Percentiles rank a stretch among this genome's conserved stretches.
Conservation (phyloP, 306 rosid species). For the Citrullus mucosospermus region DNA sequence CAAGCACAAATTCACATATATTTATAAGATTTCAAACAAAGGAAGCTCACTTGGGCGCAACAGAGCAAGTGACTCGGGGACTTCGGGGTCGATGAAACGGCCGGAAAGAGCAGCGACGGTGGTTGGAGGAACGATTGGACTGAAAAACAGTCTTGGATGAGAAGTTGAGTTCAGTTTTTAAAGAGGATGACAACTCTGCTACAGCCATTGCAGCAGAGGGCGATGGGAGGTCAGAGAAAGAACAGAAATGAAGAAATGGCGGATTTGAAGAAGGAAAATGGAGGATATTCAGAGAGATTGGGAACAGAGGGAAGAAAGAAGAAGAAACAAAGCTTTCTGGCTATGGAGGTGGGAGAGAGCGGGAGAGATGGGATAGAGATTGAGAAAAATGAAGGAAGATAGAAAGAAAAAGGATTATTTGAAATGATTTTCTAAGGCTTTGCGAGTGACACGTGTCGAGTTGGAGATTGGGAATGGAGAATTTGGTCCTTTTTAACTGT, state of each 20-base stretch:
- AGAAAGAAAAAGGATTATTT: too few relatives aligned
- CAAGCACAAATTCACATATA: too few relatives aligned
- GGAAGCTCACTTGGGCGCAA: constrained; percentile 57
- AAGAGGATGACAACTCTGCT: constrained; percentile 44
- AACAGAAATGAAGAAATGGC: neutral
- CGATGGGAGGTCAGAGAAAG: neutral
- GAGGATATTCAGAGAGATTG: neutral
- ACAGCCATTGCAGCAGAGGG: constrained; percentile 55
- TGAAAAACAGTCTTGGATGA: constrained; percentile 41
- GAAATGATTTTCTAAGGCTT: too few relatives aligned
- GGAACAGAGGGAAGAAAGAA: neutral
- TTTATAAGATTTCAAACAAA: neutral
- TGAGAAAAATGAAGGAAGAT: too few relatives aligned
- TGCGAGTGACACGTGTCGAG: too few relatives aligned
- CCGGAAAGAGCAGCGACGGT: constrained; percentile 24
- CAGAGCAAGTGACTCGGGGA: constrained; percentile 51
- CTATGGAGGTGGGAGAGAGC: too few relatives aligned
- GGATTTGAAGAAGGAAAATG: neutral
- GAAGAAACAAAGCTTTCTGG: neutral
- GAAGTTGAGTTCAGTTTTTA: constrained; percentile 25
- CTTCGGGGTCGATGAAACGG: constrained; percentile 21
- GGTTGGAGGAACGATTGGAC: constrained; percentile 25
- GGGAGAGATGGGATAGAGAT: too few relatives aligned
- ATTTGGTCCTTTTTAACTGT: too few relatives aligned
- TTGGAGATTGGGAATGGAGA: too few relatives aligned